These are phyloP conservation scores for Neofusicoccum kwambonambiense DNA, from an alignment of 2,329 filamentous ascomycete species.

Conservation along the genomic window DNA sequence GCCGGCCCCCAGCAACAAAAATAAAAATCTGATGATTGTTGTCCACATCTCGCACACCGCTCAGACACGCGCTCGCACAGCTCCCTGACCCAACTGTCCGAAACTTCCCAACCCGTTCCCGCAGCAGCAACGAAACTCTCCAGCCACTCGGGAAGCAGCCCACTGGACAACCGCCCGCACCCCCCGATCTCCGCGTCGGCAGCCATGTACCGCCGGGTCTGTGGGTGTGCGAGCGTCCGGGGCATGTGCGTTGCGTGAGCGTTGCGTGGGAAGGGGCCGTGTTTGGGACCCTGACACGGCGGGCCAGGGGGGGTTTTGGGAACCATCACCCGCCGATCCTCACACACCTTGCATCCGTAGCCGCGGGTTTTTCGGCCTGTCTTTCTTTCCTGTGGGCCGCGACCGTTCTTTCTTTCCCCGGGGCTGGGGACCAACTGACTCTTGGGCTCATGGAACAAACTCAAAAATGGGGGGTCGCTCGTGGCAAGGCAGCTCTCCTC, in stretches of 20 bases:
- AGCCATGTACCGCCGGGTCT: slow-evolving; percentile 2
- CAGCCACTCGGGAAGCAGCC: background rate
- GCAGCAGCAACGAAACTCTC: background rate
- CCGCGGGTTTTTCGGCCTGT: background rate
- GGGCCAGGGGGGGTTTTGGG: background rate
- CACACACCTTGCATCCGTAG: background rate
- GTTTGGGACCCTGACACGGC: background rate
- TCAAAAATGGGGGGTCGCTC: too few relatives aligned
- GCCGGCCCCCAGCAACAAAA: background rate
- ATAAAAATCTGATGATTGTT: background rate
- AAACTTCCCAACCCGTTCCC: background rate
- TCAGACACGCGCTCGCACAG: too few relatives aligned
- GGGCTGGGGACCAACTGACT: background rate
- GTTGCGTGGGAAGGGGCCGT: background rate
- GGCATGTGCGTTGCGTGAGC: background rate
- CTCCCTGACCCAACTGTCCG: background rate
- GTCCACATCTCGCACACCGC: background rate
- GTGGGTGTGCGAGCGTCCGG: background rate
- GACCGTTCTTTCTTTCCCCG: too few relatives aligned
- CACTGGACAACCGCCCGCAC: background rate
- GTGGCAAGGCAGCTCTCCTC: background rate
- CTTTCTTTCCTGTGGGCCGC: too few relatives aligned
- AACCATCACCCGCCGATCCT: background rate
- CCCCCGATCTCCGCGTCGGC: slow-evolving; percentile 9
- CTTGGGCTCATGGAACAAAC: too few relatives aligned